A percentile compares a stretch with the other conserved stretches of the same genome.
Conservation (phyloP, 164 flowering plant species). For the Platanus orientalis region DNA sequence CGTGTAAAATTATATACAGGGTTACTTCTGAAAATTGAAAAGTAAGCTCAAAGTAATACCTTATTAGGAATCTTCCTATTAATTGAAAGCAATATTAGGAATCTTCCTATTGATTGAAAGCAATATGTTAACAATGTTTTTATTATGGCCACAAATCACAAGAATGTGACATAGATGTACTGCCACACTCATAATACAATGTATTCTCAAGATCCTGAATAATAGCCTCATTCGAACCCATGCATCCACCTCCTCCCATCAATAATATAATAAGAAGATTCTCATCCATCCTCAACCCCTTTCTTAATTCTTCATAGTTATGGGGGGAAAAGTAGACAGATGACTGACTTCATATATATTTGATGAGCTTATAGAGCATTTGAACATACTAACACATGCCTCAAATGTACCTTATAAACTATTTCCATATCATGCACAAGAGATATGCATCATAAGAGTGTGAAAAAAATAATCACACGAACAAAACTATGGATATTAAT, state of each 20-base stretch:
- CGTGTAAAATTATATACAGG: neutral
- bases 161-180: conserved; percentile 88
- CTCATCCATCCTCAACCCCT: conserved; percentile 86
- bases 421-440: too few species aligned
- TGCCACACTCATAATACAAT: conserved; percentile 71
- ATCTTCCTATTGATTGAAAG: conserved; percentile 71
- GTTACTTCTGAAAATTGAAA: neutral
- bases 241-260: conserved; percentile 99
- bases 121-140: conserved; percentile 68
- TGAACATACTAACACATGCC: too few species aligned
- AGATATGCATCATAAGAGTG: too few species aligned
- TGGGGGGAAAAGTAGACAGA: neutral
- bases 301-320: conserved; percentile 62
- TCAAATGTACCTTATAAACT: too few species aligned
- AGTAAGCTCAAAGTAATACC: conserved; percentile 37
- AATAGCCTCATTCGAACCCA: conserved; percentile 97
- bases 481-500: too few species aligned
- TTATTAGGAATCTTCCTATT: conserved; percentile 90
- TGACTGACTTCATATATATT: neutral
- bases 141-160: conserved; percentile 90
- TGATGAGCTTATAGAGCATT: too few species aligned
- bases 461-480: too few species aligned
- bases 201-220: conserved; percentile 76
- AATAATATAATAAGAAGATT: conserved; percentile 86
- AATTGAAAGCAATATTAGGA: too few species aligned